Conservation (phyloP, 208 protist genomes). For the Trypanosoma avium region DNA sequence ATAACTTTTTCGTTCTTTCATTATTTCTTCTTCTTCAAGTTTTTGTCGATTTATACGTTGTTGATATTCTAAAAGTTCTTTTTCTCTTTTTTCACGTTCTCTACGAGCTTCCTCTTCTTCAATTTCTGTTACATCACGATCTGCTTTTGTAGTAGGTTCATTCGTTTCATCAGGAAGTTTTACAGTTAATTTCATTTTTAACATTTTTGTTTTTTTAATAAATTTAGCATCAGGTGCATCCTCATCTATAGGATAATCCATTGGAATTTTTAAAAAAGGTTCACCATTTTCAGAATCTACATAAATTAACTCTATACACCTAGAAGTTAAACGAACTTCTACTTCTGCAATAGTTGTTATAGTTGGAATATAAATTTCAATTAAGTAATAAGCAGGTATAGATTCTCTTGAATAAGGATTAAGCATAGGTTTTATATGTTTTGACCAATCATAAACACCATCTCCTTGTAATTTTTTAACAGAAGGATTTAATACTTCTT, state of each 20-base stretch:
- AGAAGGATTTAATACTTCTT: slow-evolving; percentile 9
- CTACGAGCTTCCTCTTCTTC: slow-evolving; percentile 65
- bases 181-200: slow-evolving; percentile 65
- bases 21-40: slow-evolving; percentile 57
- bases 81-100: slow-evolving; percentile 29
- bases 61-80: slow-evolving; percentile 33
- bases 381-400: slow-evolving; percentile 60
- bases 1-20: slow-evolving; percentile 65
- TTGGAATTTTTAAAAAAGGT: slow-evolving; percentile 57
- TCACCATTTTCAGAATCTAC: slow-evolving; percentile 44
- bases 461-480: slow-evolving; percentile 41
- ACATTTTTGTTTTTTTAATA: slow-evolving; percentile 57
- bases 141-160: slow-evolving; percentile 34
- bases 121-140: slow-evolving; percentile 57
- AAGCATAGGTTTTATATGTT: slow-evolving; percentile 53
- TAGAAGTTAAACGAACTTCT: slow-evolving; percentile 57
- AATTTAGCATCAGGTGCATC: slow-evolving; percentile 71
- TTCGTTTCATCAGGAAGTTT: slow-evolving; percentile 74
- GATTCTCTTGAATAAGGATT: slow-evolving; percentile 75
- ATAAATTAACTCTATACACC: slow-evolving; percentile 56
- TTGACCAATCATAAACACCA: slow-evolving; percentile 80
- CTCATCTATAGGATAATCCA: slow-evolving; percentile 82
- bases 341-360: slow-evolving; percentile 79
- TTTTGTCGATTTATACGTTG: slow-evolving; percentile 27
- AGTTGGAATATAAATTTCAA: slow-evolving; percentile 72